Base-by-base conservation (phyloP, 768 basidiomycete genomes). In the Dioszegia hungarica region DNA sequence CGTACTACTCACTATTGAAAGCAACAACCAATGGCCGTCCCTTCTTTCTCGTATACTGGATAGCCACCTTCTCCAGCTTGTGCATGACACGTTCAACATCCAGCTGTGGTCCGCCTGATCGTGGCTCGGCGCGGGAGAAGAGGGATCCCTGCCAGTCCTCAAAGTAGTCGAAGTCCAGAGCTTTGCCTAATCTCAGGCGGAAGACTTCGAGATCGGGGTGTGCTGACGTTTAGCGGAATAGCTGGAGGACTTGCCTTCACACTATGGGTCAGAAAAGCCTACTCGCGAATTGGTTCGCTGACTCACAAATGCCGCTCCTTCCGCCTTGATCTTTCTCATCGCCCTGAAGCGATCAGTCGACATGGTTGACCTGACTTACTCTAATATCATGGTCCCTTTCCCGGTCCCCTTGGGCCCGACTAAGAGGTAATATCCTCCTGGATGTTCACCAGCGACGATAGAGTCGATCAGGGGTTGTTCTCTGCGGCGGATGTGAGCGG, bases 201-300 rank as follows among this genome's bases (percentile, higher is more conserved):
- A 93, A 90, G 29, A 92, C 87, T 73, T 90, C 88, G 17, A 92
- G 79, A 75, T 90, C 88, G 19, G 87, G 87, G 74, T 90, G 89
- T 14, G 86, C 89, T 70, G 43, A 36, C 28, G 19, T 10, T 29
- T 12, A 39, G 27, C 54, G 17, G 17, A 2, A 25, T 3, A 40
- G 40, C 19, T 17, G 28, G 15, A 28, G n/a, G 12, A 55, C 88
- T 67, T 85, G 86, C 78, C 89, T 81, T 9, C 62, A 47, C 62
- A 54, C 49, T 51, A 19, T 2, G 5, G 3, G 33, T 44, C 24
- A 41, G 27, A 29, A 17, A 9, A 14, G 20, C 5, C 14, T 6
- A 24, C 22, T 5, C 19, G 3, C 82, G 3, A 71, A 72, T 17
- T 8, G 15, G 2, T 22, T 15, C 25, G 44, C n/a, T 17, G 19